Conservation (phyloP, 106 monocot species). For the Phalaenopsis aphrodite region DNA sequence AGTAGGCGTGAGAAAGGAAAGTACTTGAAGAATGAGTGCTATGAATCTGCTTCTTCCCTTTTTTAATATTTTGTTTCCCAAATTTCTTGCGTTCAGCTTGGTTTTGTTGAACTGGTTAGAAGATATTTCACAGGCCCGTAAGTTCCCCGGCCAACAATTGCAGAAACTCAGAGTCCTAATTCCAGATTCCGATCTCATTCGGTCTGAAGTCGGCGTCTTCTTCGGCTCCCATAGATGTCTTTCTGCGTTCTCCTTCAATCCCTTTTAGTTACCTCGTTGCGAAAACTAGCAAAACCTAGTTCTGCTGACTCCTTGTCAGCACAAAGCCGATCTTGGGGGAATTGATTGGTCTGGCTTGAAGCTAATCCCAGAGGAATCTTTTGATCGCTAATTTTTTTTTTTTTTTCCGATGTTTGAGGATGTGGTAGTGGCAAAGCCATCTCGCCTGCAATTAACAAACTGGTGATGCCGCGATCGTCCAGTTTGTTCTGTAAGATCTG, state of each 20-base stretch:
- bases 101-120: too few species aligned
- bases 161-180: not conserved
- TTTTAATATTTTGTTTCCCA: too few species aligned
- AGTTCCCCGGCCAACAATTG: too few species aligned
- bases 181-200: not conserved
- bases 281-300: slow-evolving; percentile 2
- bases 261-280: not conserved
- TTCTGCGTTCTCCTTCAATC: not conserved
- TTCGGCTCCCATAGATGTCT: not conserved
- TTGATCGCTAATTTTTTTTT: not conserved
- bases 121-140: too few species aligned
- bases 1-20: too few species aligned
- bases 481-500: slow-evolving; percentile 1
- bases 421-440: not conserved
- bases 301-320: not conserved
- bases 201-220: not conserved
- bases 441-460: not conserved
- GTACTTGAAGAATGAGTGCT: too few species aligned
- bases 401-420: not conserved
- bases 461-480: not conserved
- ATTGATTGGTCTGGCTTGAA: not conserved
- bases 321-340: not conserved
- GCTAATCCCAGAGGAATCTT: not conserved
- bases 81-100: too few species aligned
- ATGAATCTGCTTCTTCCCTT: too few species aligned